Conservation (phyloP, 768 basidiomycete genomes). For the Auriscalpium microsporum region DNA sequence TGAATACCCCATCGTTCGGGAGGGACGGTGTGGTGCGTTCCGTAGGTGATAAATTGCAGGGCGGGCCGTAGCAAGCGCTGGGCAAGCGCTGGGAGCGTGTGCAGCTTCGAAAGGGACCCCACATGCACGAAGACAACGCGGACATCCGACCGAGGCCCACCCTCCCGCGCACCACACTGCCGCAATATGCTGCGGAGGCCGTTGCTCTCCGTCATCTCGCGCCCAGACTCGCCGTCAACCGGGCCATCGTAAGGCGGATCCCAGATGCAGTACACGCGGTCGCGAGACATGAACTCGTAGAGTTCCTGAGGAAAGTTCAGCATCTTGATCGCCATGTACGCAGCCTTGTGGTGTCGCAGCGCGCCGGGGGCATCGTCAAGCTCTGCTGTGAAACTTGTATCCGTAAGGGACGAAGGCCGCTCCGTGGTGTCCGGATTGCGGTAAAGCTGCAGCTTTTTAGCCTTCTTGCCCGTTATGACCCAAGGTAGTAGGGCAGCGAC, state of each 20-base stretch:
- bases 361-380: no score
- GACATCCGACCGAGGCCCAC: slow-evolving; percentile 24
- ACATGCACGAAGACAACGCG: slow-evolving; percentile 61
- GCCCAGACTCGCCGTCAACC: neutral
- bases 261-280: slow-evolving; percentile 9
- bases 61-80: slow-evolving; percentile 36
- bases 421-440: no score
- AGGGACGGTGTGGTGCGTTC: slow-evolving; percentile 47
- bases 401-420: no score
- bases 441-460: slow-evolving; percentile 3
- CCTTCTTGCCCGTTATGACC: slow-evolving; percentile 28
- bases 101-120: slow-evolving; percentile 41
- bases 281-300: slow-evolving; percentile 3
- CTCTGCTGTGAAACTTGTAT: no score
- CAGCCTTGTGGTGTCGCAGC: no score
- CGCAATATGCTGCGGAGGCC: slow-evolving; percentile 6
- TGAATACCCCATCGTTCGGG: slow-evolving; percentile 50
- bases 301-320: slow-evolving; percentile 6
- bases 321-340: neutral
- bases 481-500: slow-evolving; percentile 43
- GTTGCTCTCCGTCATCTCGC: slow-evolving; percentile 1
- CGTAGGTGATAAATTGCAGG: slow-evolving; percentile 59
- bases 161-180: slow-evolving; percentile 4
- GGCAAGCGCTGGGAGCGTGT: slow-evolving; percentile 40
- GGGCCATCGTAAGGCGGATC: slow-evolving; percentile 9